Conservation (phyloP, 2,329 filamentous ascomycete genomes). For the Plenodomus lindquistii region DNA sequence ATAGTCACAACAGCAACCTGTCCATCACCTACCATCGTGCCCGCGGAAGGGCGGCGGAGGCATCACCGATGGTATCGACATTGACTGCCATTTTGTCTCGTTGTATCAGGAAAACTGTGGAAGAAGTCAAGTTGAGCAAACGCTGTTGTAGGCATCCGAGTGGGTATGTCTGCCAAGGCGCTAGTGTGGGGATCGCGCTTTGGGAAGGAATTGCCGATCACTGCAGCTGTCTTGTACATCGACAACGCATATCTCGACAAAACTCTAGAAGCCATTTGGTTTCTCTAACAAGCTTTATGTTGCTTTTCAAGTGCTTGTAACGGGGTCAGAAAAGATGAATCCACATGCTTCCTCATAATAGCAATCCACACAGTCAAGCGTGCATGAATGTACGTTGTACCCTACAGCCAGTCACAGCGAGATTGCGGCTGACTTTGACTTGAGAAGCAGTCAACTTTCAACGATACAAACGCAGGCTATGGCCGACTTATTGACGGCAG, state of each 20-base stretch:
- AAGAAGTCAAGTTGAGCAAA: conserved; percentile 16
- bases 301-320: no score
- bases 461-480: conserved; percentile 34
- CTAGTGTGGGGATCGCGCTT: conserved; percentile 19
- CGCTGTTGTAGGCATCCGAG: conserved; percentile 30
- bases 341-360: no score
- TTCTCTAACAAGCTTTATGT: no score
- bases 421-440: no score
- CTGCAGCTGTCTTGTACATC: conserved; percentile 2
- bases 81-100: conserved; percentile 31
- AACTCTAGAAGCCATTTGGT: neutral
- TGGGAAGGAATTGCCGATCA: conserved; percentile 28
- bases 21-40: conserved; percentile 55
- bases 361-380: no score
- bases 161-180: conserved; percentile 23
- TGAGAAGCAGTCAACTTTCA: neutral
- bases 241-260: neutral
- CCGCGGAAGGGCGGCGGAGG: conserved; percentile 25
- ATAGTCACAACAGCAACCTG: neutral
- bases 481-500: conserved; percentile 54
- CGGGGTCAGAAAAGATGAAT: no score
- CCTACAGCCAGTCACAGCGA: neutral
- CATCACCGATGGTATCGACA: conserved; percentile 11
- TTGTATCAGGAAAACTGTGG: conserved; percentile 6
- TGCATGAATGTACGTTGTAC: no score